These are phyloP conservation scores for Cymbopogon citratus DNA, from an alignment of 176 grass and related monocot species.

Conservation along the genomic window DNA sequence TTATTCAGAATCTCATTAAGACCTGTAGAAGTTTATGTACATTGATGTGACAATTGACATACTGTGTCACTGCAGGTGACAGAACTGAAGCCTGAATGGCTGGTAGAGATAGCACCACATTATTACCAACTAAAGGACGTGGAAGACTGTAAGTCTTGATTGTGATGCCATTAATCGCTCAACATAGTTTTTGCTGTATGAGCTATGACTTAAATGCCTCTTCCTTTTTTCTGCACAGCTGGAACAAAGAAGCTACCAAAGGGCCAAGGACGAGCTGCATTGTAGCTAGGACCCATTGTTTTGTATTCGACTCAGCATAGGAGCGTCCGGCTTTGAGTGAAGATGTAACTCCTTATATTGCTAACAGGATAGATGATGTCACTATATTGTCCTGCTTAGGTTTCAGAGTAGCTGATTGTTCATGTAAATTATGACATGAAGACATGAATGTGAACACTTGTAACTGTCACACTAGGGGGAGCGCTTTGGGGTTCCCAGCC, in stretches of 20 bases:
- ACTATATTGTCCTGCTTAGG: background rate
- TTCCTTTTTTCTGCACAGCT: slow-evolving; percentile 32
- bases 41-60: background rate
- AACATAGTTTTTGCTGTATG: background rate
- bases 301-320: background rate
- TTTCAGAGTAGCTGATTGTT: background rate
- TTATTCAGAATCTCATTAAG: background rate
- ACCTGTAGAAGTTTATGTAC: background rate
- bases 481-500: background rate
- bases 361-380: background rate
- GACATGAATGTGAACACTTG: background rate
- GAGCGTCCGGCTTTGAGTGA: background rate
- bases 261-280: slow-evolving; percentile 57
- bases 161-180: background rate
- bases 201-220: slow-evolving; percentile 2
- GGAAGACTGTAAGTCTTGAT: slow-evolving; percentile 60
- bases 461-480: background rate
- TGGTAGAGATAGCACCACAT: slow-evolving; percentile 88
- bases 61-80: slow-evolving; percentile 52
- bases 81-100: slow-evolving; percentile 79
- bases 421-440: background rate
- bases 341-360: background rate
- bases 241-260: slow-evolving; percentile 76
- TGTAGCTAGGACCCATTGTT: slow-evolving; percentile 20
- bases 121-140: slow-evolving; percentile 95